Percentiles rank a stretch among this genome's conserved stretches.
Evolutionary conservation across 345 rosid genomes (phyloP).

Genomic region (Atalantia buxifolia): DNA sequence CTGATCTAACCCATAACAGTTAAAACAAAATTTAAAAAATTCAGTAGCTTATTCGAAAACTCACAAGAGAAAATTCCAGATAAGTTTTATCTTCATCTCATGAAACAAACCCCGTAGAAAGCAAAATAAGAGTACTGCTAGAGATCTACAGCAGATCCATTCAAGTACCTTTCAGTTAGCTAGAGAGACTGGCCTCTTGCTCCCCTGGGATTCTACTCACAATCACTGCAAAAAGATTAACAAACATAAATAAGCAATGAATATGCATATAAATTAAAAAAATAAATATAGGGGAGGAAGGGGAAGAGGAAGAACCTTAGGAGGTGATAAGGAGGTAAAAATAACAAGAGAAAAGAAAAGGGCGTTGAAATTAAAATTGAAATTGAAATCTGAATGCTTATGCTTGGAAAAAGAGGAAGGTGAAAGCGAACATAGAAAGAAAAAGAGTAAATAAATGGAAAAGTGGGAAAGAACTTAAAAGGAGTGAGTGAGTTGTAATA

Average conservation of each 20-base stretch:
- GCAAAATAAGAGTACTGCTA: constrained; percentile 25
- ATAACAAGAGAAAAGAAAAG: constrained; percentile 1
- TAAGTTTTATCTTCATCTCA: constrained; percentile 15
- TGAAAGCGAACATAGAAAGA: neutral
- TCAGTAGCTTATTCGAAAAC: neutral
- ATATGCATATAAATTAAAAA: neutral
- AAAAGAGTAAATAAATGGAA: neutral
- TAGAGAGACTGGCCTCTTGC: neutral
- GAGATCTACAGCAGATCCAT: constrained; percentile 40
- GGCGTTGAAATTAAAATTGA: constrained; percentile 4
- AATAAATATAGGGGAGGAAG: neutral
- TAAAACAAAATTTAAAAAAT: neutral
- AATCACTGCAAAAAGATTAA: constrained; percentile 17
- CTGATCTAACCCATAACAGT: constrained; percentile 32
- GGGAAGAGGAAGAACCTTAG: neutral
- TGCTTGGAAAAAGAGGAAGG: neutral
- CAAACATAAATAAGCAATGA: neutral
- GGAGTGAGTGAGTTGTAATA: constrained; percentile 26
- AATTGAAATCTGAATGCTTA: neutral
- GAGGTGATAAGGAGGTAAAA: neutral
- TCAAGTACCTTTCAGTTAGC: constrained; percentile 23
- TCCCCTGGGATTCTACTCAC: constrained; percentile 11
- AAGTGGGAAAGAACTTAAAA: neutral
- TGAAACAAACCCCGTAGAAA: constrained; percentile 13
- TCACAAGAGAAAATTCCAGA: constrained; percentile 8